Conservation (phyloP, 73 alveolate genomes). For the Blepharisma japonicum region DNA sequence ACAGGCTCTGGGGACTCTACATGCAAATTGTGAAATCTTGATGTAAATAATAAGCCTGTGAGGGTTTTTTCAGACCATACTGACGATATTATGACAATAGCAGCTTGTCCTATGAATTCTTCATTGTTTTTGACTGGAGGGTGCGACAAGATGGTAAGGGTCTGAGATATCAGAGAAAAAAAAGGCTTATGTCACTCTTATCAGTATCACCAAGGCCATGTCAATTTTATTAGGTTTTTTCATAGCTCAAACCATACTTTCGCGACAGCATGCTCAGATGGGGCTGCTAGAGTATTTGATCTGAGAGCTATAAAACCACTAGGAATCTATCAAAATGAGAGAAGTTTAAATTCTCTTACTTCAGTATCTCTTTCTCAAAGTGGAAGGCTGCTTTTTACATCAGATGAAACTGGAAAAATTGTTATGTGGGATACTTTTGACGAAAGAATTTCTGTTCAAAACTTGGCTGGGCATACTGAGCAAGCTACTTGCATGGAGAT, state of each 20-base stretch:
- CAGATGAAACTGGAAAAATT: not conserved
- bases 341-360: not conserved
- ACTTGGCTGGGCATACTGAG: no score
- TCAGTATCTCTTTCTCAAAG: not conserved
- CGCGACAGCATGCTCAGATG: not conserved
- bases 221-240: not conserved
- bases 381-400: not conserved
- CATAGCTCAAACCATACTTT: not conserved
- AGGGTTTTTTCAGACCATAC: not conserved
- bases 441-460: no score
- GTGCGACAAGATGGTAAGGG: not conserved
- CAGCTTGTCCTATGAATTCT: not conserved
- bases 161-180: not conserved
- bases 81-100: not conserved
- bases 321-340: not conserved
- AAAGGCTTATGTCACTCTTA: not conserved
- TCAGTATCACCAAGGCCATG: not conserved
- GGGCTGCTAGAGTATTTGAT: not conserved
- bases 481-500: no score
- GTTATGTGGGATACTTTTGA: not conserved
- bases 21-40: not conserved
- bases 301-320: not conserved
- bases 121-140: not conserved
- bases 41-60: not conserved
- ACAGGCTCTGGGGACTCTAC: conserved; percentile 1